phyloP scores from a whole-genome alignment of 176 grass and related monocot species.

The Themeda triandra region DNA sequence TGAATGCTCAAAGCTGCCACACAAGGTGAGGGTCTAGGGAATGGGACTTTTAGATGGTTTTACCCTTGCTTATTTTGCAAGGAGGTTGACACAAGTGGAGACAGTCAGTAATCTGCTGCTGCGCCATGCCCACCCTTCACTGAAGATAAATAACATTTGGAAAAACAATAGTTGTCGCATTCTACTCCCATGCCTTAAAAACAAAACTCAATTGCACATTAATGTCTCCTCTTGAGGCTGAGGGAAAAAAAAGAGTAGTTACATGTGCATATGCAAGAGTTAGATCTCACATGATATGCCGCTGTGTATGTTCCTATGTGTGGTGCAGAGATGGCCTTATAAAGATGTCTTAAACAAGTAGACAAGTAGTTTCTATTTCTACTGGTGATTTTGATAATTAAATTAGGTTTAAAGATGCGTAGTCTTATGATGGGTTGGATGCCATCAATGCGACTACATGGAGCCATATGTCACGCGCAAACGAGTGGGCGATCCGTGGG shows the following conservation, averaged over 20 bases:
- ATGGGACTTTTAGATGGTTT: too few species aligned
- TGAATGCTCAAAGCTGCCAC: too few species aligned
- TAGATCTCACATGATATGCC: not conserved
- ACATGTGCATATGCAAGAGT: not conserved
- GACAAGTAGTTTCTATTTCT: not conserved
- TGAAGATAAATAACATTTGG: not conserved
- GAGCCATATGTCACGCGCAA: not conserved
- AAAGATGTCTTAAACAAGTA: not conserved
- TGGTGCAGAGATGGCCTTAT: not conserved
- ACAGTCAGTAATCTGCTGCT: not conserved
- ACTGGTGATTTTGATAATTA: too few species aligned
- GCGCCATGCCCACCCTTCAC: not conserved
- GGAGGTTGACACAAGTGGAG: not conserved
- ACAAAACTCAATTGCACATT: not conserved
- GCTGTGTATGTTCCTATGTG: not conserved
- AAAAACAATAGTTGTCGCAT: not conserved
- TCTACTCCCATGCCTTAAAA: not conserved
- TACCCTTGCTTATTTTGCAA: not conserved
- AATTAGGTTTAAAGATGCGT: not conserved
- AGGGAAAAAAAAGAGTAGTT: too few species aligned
- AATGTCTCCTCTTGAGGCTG: too few species aligned
- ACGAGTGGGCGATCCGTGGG: not conserved
- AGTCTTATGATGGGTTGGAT: not conserved
- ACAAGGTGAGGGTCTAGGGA: too few species aligned
- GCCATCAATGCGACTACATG: not conserved